These are phyloP conservation scores for Ceratorhiza oryzae-sativae DNA, from an alignment of 1,284 basidiomycete species.

Conservation along the genomic window DNA sequence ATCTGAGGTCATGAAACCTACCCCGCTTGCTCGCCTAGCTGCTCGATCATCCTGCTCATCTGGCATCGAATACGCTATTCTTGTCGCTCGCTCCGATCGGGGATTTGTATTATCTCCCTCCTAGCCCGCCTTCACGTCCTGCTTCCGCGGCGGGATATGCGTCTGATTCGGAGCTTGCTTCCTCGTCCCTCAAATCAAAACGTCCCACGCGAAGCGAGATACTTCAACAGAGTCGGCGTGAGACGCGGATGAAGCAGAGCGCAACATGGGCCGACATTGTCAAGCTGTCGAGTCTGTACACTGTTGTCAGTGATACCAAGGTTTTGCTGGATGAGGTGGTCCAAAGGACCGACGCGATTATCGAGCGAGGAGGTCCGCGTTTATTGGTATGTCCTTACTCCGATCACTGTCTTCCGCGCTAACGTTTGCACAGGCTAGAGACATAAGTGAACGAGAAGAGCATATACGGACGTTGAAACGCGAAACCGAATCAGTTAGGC, in stretches of 20 bases:
- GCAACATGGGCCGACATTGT: conserved; percentile 25
- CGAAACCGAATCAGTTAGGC: conserved; percentile 45
- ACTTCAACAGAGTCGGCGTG: conserved; percentile 50
- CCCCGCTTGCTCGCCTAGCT: conserved; percentile 51
- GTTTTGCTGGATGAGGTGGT: conserved; percentile 54
- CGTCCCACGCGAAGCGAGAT: conserved; percentile 37
- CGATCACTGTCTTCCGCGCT: conserved; percentile 14
- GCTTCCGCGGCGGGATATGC: conserved; percentile 65
- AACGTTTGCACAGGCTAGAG: conserved; percentile 50
- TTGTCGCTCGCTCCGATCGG: conserved; percentile 67
- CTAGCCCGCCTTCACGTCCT: conserved; percentile 48
- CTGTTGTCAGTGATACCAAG: conserved; percentile 23
- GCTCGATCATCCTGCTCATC: conserved; percentile 55
- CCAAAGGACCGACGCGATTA: conserved; percentile 52
- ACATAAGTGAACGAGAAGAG: conserved; percentile 45
- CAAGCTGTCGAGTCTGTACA: conserved; percentile 26
- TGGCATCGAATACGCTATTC: conserved; percentile 77
- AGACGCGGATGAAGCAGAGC: conserved; percentile 45
- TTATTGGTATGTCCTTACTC: conserved; percentile 53
- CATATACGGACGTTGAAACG: conserved; percentile 46
- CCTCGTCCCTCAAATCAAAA: conserved; percentile 28
- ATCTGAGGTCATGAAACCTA: conserved; percentile 10
- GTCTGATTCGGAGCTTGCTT: conserved; percentile 67
- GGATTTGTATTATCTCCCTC: conserved; percentile 62
- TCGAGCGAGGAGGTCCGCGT: conserved; percentile 48